Evolutionary conservation across 2,329 filamentous ascomycete genomes (phyloP).

Genomic region (Cercospora nicotianae): DNA sequence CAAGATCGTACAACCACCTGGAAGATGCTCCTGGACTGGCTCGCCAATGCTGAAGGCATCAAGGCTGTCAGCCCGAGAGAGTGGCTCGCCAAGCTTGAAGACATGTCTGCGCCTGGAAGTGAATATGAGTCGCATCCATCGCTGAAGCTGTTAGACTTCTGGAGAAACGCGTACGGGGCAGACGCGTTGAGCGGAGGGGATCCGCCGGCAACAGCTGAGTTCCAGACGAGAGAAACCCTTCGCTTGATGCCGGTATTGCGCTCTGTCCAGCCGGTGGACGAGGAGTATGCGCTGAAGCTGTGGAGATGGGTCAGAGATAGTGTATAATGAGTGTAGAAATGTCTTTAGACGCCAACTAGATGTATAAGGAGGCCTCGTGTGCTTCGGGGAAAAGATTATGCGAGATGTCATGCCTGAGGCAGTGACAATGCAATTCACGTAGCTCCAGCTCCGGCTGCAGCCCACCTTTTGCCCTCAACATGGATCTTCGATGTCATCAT

Average conservation of each 20-base stretch:
- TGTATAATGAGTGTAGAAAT: conserved; percentile 24
- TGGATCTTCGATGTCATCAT: neutral
- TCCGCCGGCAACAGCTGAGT: neutral
- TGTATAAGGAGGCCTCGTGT: neutral
- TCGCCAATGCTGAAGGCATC: conserved; percentile 42
- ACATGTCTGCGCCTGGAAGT: conserved; percentile 32
- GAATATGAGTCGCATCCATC: conserved; percentile 52
- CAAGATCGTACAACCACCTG: conserved; percentile 34
- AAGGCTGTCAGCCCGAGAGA: conserved; percentile 44
- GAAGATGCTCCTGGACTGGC: conserved; percentile 50
- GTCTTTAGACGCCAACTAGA: neutral
- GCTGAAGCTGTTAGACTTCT: conserved; percentile 52
- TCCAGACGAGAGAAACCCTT: neutral
- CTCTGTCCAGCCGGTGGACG: conserved; percentile 44
- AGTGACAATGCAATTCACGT: neutral
- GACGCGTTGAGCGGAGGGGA: neutral
- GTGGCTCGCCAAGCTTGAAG: conserved; percentile 46
- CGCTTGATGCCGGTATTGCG: conserved; percentile 39
- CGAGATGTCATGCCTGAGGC: neutral
- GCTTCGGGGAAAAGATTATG: neutral
- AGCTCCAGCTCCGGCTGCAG: neutral
- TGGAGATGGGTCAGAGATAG: conserved; percentile 44
- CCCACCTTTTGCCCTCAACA: neutral
- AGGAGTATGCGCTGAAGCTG: conserved; percentile 46
- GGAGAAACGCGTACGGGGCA: conserved; percentile 47